Evolutionary conservation across 768 basidiomycete species (phyloP).

Genomic region (Leccinellum luteum): DNA sequence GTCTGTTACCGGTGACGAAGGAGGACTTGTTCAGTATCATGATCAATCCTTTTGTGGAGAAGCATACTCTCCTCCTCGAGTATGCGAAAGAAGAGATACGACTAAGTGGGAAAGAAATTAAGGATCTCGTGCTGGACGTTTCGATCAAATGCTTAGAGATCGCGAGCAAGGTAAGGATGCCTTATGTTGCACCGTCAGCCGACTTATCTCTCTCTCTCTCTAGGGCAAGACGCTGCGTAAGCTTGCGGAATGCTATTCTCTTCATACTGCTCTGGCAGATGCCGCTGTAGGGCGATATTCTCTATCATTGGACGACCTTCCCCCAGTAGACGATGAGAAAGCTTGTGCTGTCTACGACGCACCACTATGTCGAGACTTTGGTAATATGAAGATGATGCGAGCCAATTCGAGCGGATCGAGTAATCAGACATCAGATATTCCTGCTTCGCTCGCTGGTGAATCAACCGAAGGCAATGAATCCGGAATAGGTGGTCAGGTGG

Average conservation of each 20-base stretch:
- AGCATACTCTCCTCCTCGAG: slow-evolving; percentile 47
- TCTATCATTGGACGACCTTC: slow-evolving; percentile 53
- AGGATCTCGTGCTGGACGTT: slow-evolving; percentile 55
- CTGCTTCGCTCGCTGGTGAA: slow-evolving; percentile 9
- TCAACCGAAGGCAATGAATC: slow-evolving; percentile 8
- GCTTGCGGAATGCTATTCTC: slow-evolving; percentile 48
- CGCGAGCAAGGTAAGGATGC: slow-evolving; percentile 43
- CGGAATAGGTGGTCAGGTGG: slow-evolving; percentile 11
- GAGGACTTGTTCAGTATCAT: slow-evolving; percentile 63
- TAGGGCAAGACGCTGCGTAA: slow-evolving; percentile 67
- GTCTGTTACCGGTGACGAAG: slow-evolving; percentile 52
- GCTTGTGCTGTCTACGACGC: slow-evolving; percentile 46
- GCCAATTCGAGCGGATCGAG: slow-evolving; percentile 16
- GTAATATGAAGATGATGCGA: slow-evolving; percentile 31
- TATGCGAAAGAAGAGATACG: slow-evolving; percentile 47
- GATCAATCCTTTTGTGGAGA: slow-evolving; percentile 68
- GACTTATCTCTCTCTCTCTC: slow-evolving; percentile 10
- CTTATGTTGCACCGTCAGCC: not conserved
- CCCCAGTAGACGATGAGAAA: slow-evolving; percentile 48
- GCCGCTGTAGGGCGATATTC: slow-evolving; percentile 51
- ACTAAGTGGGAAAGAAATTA: slow-evolving; percentile 41
- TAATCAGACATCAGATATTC: slow-evolving; percentile 3
- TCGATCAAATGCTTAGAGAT: slow-evolving; percentile 57
- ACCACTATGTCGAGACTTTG: slow-evolving; percentile 55
- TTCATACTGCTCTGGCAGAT: slow-evolving; percentile 43